Evolutionary conservation across 768 basidiomycete species (phyloP), one percentile per base, ranked within the genome.

Genomic region (Galerina marginata): DNA sequence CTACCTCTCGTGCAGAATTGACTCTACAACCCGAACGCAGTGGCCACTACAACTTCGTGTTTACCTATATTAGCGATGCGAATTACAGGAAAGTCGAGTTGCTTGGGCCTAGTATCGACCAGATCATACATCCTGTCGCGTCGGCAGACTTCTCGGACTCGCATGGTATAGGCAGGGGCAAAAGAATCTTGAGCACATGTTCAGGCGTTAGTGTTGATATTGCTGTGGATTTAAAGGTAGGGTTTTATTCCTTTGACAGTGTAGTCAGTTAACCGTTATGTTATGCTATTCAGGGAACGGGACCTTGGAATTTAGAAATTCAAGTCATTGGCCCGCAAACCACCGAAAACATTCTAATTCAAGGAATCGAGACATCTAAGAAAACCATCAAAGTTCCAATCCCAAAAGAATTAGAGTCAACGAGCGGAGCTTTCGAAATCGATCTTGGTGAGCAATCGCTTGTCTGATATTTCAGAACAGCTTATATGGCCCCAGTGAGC

Each of bases 81-180:
- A 87, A 95, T 71, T 99, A 99, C 74, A 83, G 85, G 67, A 87
- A 85, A 65, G 81, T 94, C 26, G 84, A 86, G 20, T 77, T 97
- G 16, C 80, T 87, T 39, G 90, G 90, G 23, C 86, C 91, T 43
- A 86, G 85, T 59, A 93, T 96, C 65, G 88, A 92, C 57, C 93
- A 96, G 74, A 81, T 92, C 39, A 92, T 98, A 38, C 95, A 97
- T 72, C 95, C 96, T 1, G 79, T 93, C 42, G 95, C 95, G 0
- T 83, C 85, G 39, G 93, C 90, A 2, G 86, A 89, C 60, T 93
- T 95, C 65, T 79, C 81, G n/a, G 73, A 76, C 12, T 68, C 77
- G 29, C 74, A 76, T 14, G 68, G 72, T 16, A 45, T 73, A 43
- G 74, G 77, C 26, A 76, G 81, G 53, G 81, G 81, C 42, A 88